Conservation (phyloP, 371 early-diverging fungal species). For the Apophysomyces variabilis region DNA sequence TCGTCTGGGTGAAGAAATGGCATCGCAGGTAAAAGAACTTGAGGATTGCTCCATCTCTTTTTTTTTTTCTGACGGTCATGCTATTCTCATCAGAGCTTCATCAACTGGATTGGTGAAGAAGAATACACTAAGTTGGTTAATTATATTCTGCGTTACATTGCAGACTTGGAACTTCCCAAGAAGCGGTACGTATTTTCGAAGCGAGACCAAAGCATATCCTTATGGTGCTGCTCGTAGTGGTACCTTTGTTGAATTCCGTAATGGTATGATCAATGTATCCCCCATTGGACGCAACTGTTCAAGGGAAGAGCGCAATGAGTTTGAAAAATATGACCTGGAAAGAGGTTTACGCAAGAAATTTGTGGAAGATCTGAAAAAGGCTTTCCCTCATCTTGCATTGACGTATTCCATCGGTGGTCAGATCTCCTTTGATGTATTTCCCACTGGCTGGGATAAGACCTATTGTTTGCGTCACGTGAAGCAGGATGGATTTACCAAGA, state of each 20-base stretch:
- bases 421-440: constrained; percentile 99
- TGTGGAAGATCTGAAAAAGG: constrained; percentile 82
- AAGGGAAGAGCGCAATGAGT: constrained; percentile 92
- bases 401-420: constrained; percentile 99
- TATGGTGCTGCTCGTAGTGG: constrained; percentile 66
- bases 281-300: constrained; percentile 99
- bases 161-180: constrained; percentile 94
- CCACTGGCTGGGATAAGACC: constrained; percentile 99
- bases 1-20: constrained; percentile 76
- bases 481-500: constrained; percentile 85
- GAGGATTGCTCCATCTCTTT: not conserved
- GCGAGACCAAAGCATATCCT: not conserved
- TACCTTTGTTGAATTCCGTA: constrained; percentile 99
- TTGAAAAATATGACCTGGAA: constrained; percentile 93
- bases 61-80: too few relatives aligned
- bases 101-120: constrained; percentile 96
- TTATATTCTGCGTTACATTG: constrained; percentile 93
- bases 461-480: constrained; percentile 96
- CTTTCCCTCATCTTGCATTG: constrained; percentile 89
- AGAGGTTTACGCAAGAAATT: constrained; percentile 84
- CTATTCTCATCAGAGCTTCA: constrained; percentile 77
- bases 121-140: constrained; percentile 93
- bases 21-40: constrained; percentile 66
- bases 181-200: constrained; percentile 74
- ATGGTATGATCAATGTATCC: constrained; percentile 99